Percentiles rank a stretch among this genome's conserved stretches.
Evolutionary conservation across 148 eudicot species (phyloP).

Genomic region (Talinum fruticosum): DNA sequence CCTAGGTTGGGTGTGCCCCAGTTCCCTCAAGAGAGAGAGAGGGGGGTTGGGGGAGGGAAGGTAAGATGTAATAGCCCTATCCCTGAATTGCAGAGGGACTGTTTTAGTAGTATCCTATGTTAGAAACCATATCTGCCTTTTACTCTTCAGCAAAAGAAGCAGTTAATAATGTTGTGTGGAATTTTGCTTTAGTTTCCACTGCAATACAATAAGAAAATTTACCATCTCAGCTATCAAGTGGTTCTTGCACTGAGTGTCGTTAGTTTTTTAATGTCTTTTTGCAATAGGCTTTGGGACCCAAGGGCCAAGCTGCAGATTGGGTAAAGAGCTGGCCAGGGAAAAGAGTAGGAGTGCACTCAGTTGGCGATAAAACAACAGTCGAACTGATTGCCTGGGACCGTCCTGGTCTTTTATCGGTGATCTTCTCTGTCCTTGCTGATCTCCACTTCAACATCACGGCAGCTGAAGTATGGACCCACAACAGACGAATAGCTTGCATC

Average conservation of each 20-base stretch:
- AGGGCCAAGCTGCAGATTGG: constrained; percentile 51
- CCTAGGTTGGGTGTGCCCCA: too few relatives aligned
- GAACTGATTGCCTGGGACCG: constrained; percentile 76
- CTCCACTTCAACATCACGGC: constrained; percentile 63
- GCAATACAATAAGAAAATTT: too few relatives aligned
- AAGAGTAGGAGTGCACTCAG: constrained; percentile 56
- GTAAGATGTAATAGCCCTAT: too few relatives aligned
- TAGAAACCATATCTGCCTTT: neutral
- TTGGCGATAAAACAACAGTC: constrained; percentile 56
- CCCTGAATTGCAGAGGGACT: neutral
- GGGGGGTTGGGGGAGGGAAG: too few relatives aligned
- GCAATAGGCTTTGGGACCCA: constrained; percentile 68
- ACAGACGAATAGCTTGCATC: constrained; percentile 62
- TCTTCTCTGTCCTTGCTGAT: constrained; percentile 60
- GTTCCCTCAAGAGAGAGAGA: too few relatives aligned
- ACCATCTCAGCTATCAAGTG: neutral
- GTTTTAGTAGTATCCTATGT: too few relatives aligned
- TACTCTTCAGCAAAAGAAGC: neutral
- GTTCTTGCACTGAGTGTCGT: neutral
- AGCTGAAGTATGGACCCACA: constrained; percentile 87
- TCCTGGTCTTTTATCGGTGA: constrained; percentile 72
- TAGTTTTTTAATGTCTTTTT: neutral
- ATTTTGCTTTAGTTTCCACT: neutral
- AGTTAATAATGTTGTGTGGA: neutral
- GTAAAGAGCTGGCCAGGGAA: constrained; percentile 46